Evolutionary conservation across 192 early-diverging fungal species (phyloP), one percentile per base, ranked within the genome.

Genomic region (Gamsiella multidivaricata): DNA sequence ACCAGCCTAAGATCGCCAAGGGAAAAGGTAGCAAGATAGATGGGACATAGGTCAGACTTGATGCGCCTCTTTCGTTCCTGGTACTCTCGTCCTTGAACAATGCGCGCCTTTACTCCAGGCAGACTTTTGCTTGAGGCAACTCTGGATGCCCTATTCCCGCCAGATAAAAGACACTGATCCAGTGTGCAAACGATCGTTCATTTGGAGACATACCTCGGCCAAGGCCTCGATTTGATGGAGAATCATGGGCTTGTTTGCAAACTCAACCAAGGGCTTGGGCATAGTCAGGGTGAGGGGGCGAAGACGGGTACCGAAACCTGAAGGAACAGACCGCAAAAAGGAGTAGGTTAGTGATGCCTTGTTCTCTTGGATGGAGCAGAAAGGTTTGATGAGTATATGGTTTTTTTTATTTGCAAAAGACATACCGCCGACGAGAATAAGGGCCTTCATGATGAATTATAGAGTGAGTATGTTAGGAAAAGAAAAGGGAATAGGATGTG

Each of bases 181-280:
- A n/a, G n/a, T n/a, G n/a, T n/a, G n/a, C n/a, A n/a, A n/a, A n/a
- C n/a, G n/a, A n/a, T n/a, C n/a, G n/a, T n/a, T n/a, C n/a, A n/a
- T n/a, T n/a, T n/a, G 34, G 62, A 69, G 32, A 68, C 83, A 57
- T 85, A 97, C 97, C 94, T 97, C 92, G 49, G 92, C 95, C 10
- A 99, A 87, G 6, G 92, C 95, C 80, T 97, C 97, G 69, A 99
- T 98, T 85, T 99, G 98, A 83, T 99, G 98, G 62, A 97, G 87
- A 84, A 99, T 97, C 94, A 99, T 98, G 61, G 95, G 97, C 82
- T 89, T 93, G 89, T 99, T 99, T 37, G 94, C 95, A 85, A 99
- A 99, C 84, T 99, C 97, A n/a, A 99, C 97, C 51, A 99, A 88
- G 49, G 98, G 98, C 86, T 99, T 99, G 61, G 98, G 98, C 45